phyloP scores from a whole-genome alignment of 1,284 basidiomycete genomes.

The Sanghuangporus sanghuang region DNA sequence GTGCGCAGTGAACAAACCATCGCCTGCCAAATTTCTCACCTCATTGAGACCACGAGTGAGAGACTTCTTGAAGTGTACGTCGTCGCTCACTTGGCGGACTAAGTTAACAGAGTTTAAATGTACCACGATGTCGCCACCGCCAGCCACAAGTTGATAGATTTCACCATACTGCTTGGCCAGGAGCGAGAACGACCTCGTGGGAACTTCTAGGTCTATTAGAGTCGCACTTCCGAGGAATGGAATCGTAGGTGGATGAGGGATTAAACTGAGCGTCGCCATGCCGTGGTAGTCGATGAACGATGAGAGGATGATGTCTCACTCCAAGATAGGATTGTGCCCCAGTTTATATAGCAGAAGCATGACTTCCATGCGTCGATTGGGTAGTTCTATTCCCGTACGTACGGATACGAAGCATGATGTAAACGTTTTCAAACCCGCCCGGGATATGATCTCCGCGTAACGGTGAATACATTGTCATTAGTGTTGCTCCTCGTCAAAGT shows the following conservation, averaged over 20 bases:
- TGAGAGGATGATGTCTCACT: not conserved
- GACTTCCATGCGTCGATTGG: not conserved
- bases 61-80: constrained; percentile 40
- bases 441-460: not conserved
- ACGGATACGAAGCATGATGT: not conserved
- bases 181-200: constrained; percentile 33
- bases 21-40: constrained; percentile 38
- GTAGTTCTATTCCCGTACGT: not conserved
- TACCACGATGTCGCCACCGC: constrained; percentile 32
- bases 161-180: constrained; percentile 43
- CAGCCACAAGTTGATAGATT: constrained; percentile 38
- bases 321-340: not conserved
- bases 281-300: not conserved
- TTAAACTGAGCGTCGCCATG: constrained; percentile 25
- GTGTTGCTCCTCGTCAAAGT: not conserved
- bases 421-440: not conserved
- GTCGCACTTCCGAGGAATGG: constrained; percentile 43
- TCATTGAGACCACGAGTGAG: constrained; percentile 32
- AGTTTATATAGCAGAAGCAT: not conserved
- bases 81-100: constrained; percentile 40
- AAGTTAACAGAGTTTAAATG: constrained; percentile 36
- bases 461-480: not conserved
- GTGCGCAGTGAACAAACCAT: constrained; percentile 41
- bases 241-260: constrained; percentile 37
- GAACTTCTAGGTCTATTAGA: constrained; percentile 35